Evolutionary conservation across 23 red algal species (phyloP).

Genomic region (Gracilaria gracilis): DNA sequence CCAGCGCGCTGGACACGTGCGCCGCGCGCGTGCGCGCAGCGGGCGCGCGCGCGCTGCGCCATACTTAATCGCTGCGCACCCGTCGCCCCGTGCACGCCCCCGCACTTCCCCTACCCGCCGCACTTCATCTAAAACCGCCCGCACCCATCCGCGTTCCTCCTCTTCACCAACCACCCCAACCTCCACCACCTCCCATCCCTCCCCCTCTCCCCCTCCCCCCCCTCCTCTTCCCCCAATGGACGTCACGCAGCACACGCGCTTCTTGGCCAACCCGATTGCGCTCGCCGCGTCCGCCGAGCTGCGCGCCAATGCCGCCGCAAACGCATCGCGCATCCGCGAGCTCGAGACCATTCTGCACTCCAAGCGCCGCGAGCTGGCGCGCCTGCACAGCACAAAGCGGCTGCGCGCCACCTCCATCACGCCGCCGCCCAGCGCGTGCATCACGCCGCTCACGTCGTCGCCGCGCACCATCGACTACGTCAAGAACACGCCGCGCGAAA

Average conservation of each 20-base stretch:
- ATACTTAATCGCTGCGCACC: not conserved
- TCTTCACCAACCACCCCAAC: not conserved
- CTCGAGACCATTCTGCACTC: not conserved
- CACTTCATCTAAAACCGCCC: not conserved
- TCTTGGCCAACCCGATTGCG: constrained; percentile 1
- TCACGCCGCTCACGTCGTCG: not conserved
- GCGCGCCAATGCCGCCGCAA: constrained; percentile 6
- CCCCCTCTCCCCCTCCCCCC: not conserved
- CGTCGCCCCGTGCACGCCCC: not conserved
- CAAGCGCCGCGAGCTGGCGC: constrained; percentile 13
- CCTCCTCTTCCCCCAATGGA: constrained; percentile 1
- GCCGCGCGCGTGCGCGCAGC: not conserved
- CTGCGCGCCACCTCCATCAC: not conserved
- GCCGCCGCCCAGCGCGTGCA: not conserved
- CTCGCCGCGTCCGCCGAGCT: not conserved
- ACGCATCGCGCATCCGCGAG: constrained; percentile 14
- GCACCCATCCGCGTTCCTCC: not conserved
- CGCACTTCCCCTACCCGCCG: not conserved
- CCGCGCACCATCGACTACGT: constrained; percentile 27
- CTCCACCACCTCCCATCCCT: not conserved
- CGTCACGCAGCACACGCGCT: not conserved
- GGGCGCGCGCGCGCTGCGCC: not conserved
- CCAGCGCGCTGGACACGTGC: not conserved
- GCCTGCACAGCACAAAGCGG: not conserved
- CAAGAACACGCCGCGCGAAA: constrained; percentile 15